Conservation (phyloP, 495 filamentous ascomycete genomes). For the Letharia columbiana region DNA sequence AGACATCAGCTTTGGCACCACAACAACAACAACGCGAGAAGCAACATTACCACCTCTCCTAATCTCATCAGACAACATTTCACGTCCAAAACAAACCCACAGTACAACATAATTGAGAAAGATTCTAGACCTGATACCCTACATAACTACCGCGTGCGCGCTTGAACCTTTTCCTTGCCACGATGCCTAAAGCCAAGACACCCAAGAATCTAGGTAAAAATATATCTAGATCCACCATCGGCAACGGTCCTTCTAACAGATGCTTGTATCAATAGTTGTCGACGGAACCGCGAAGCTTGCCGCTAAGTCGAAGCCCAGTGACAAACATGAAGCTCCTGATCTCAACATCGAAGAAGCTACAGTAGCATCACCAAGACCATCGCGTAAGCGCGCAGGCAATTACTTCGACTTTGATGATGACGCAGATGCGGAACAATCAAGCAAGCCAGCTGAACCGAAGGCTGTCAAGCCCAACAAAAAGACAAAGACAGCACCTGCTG, state of each 20-base stretch:
- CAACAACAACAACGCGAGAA: background rate
- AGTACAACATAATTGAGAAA: background rate
- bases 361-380: slow-evolving; percentile 22
- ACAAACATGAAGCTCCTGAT: slow-evolving; percentile 20
- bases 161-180: background rate
- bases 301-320: slow-evolving; percentile 21
- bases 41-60: background rate
- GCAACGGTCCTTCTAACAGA: background rate
- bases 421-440: slow-evolving; percentile 32
- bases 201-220: slow-evolving; percentile 4
- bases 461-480: slow-evolving; percentile 27
- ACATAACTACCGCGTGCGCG: background rate
- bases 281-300: slow-evolving; percentile 21
- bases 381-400: slow-evolving; percentile 49
- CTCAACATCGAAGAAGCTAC: slow-evolving; percentile 19
- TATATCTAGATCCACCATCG: background rate
- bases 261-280: slow-evolving; percentile 2
- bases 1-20: background rate
- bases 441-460: slow-evolving; percentile 31
- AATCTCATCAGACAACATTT: background rate
- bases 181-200: slow-evolving; percentile 10
- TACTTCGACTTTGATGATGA: slow-evolving; percentile 44
- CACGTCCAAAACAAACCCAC: background rate
- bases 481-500: slow-evolving; percentile 7
- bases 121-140: background rate